Evolutionary conservation across 306 rosid genomes (phyloP), one percentile per base, ranked within the genome.

Genomic region (Inga oerstediana): DNA sequence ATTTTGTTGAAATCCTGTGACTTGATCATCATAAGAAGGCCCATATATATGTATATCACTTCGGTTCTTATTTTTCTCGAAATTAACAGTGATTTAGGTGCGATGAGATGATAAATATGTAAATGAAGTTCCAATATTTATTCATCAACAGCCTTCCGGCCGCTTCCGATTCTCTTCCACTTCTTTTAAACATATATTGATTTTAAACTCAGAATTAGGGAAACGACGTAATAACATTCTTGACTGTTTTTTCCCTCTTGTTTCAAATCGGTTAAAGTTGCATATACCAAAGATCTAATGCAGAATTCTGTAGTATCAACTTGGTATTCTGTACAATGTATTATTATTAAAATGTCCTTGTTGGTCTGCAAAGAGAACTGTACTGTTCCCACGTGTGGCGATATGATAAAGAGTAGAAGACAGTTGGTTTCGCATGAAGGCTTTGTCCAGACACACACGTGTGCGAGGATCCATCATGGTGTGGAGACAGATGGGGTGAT

Each of bases 401-500:
- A 83, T 39, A 6, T 73, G 78, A 81, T 80, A 75, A 74, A 44
- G 78, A 71, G 44, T 32, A 66, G 52, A 80, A 80, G 80, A 64
- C 73, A 43, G 79, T 81, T 81, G 85, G 87, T 48, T 76, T 78
- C 45, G 84, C 91, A 89, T 88, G 88, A 81, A 69, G 85, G 65
- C 74, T 85, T 86, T 86, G 90, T 85, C 81, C 71, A 37, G 22
- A 68, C 82, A 80, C 83, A 83, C 89, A 84, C 87, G 85, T 86
- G 91, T 80, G 91, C 75, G 56, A 75, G 32, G n/a, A 64, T 78
- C 83, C 66, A 72, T 77, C 46, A 62, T 13, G 44, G 62, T 75
- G 62, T 35, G 72, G 87, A 89, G 86, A 89, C 89, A 82, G 88
- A 86, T 87, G 88, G 82, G 80, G 76, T 81, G 87, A 81, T 80